Evolutionary conservation across 2,329 filamentous ascomycete species (phyloP), one percentile per base, ranked within the genome.

Genomic region (Trichoderma semiorbis): DNA sequence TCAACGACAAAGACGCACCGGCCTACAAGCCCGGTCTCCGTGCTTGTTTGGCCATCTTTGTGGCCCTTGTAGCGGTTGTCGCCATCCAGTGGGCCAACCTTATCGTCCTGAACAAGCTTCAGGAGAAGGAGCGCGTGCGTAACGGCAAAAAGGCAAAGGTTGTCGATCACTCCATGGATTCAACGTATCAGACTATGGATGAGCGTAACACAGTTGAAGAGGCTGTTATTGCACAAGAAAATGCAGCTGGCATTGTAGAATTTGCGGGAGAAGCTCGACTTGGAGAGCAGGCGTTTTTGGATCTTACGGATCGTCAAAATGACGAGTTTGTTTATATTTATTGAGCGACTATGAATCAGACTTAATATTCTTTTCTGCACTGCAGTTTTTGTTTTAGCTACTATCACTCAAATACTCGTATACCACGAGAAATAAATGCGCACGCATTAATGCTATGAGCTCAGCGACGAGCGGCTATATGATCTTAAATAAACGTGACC

Each of bases 321-420:
- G 89, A 92, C 72, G 89, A 92, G 76, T 92, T 92, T 80, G 85
- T 91, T 16, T 91, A 88, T 79, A 84, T 90, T 61, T 89, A 89
- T 75, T 89, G 78, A 66, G 62, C 62, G 60, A 18, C 12, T 24
- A 21, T 62, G 32, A 36, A 61, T 34, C 36, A 39, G 14, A 21
- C 10, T 43, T 10, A 47, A 47, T 47, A 8, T 21, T 47, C 18
- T 47, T 47, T 47, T 2, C 4, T 47, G 3, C 4, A n/a, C n/a
- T 47, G 7, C 36, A 18, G 0, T 4, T 6, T 47, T 47, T 12
- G 2, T 47, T 47, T 21, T 1, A 47, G 43, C 10, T 47, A n/a
- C 6, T 21, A 21, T 3, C 0, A 47, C 8, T 47, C 18, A n/a
- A 21, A 21, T n/a, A 21, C 10, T 21, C n/a, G n/a, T 47, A 21